A percentile compares a stretch with the other conserved stretches of the same genome.
These are phyloP conservation scores for Aspergillus carlsbadensis DNA, from an alignment of 495 filamentous ascomycete genomes.

Conservation along the genomic window DNA sequence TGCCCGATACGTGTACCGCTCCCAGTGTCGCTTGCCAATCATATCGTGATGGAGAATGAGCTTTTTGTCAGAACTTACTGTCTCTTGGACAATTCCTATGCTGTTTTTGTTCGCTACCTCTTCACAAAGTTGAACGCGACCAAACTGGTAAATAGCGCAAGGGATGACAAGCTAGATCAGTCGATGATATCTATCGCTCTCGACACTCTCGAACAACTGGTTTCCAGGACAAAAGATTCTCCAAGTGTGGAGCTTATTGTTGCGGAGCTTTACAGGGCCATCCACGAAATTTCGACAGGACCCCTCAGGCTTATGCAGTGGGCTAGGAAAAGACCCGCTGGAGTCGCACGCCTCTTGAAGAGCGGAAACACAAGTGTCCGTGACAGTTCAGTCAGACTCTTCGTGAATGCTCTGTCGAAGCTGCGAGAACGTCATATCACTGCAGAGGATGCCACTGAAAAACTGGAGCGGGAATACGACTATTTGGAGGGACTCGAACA, in stretches of 20 bases:
- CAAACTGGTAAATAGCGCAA: conserved; percentile 42
- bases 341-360: conserved; percentile 64
- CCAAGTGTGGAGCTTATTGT: conserved; percentile 61
- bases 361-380: conserved; percentile 63
- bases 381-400: conserved; percentile 51
- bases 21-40: conserved; percentile 52
- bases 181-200: conserved; percentile 65
- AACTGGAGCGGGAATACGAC: conserved; percentile 26
- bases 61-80: conserved; percentile 73
- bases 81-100: conserved; percentile 73
- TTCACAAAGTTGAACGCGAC: conserved; percentile 48
- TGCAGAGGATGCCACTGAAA: conserved; percentile 32
- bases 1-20: conserved; percentile 58
- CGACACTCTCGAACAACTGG: conserved; percentile 74
- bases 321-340: conserved; percentile 52
- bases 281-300: conserved; percentile 37
- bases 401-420: conserved; percentile 48
- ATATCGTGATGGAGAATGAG: conserved; percentile 72
- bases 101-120: conserved; percentile 61
- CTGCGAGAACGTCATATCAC: conserved; percentile 49
- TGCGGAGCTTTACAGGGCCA: conserved; percentile 50
- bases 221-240: conserved; percentile 70
- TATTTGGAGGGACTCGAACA: conserved; percentile 48
- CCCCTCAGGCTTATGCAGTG: conserved; percentile 58
- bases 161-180: conserved; percentile 55